Evolutionary conservation across 2,329 filamentous ascomycete genomes (phyloP).

Genomic region (Incumbomyces delicatus): DNA sequence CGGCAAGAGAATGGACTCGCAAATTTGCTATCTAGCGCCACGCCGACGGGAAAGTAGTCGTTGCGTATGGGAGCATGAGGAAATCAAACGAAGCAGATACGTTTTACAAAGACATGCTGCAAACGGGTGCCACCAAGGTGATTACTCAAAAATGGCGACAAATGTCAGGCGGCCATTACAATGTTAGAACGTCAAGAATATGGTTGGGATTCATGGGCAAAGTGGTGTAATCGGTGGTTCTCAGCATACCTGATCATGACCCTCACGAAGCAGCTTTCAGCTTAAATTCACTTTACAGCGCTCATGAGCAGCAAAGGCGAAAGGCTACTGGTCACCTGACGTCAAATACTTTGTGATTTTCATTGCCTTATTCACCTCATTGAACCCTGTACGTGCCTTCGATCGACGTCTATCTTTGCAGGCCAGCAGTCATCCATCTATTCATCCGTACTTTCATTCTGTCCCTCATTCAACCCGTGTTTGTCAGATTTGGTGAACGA

Average conservation of each 20-base stretch:
- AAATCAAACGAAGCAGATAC: too few relatives aligned
- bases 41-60: neutral
- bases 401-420: too few relatives aligned
- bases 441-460: too few relatives aligned
- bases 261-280: conserved; percentile 5
- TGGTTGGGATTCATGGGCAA: conserved; percentile 3
- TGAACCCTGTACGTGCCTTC: too few relatives aligned
- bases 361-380: too few relatives aligned
- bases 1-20: conserved; percentile 93
- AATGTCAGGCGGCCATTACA: neutral
- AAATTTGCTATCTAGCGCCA: conserved; percentile 83
- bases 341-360: too few relatives aligned
- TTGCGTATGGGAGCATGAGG: too few relatives aligned
- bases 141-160: neutral
- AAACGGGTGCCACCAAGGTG: neutral
- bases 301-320: neutral
- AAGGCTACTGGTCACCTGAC: too few relatives aligned
- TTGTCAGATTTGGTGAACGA: too few relatives aligned
- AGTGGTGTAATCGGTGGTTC: conserved; percentile 1
- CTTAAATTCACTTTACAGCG: neutral
- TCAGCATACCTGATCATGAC: conserved; percentile 6
- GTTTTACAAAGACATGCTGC: conserved; percentile 7
- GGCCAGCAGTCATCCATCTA: too few relatives aligned
- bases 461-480: too few relatives aligned
- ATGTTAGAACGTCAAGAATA: neutral